Evolutionary conservation across 371 early-diverging fungal genomes (phyloP).

Genomic region (Amoeboradix gromovi): DNA sequence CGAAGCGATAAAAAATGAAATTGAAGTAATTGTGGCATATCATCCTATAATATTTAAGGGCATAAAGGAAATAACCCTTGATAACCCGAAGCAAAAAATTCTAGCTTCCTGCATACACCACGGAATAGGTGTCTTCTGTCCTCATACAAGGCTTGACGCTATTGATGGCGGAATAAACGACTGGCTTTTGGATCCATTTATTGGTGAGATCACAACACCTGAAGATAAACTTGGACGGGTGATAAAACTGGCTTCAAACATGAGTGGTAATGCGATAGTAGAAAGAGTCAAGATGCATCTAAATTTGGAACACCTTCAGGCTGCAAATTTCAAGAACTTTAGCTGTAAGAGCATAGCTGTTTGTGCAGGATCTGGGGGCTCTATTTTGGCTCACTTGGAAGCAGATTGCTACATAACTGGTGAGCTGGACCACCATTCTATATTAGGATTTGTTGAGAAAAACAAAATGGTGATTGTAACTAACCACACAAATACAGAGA

Average conservation of each 20-base stretch:
- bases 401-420: constrained; percentile 10
- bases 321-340: constrained; percentile 2
- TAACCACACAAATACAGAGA: constrained; percentile 14
- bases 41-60: constrained; percentile 14
- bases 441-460: constrained; percentile 6
- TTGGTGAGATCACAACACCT: constrained; percentile 1
- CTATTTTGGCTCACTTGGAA: neutral
- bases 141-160: constrained; percentile 12
- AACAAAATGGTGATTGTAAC: constrained; percentile 8
- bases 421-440: constrained; percentile 12
- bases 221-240: neutral
- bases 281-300: neutral
- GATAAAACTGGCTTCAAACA: neutral
- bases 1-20: constrained; percentile 7
- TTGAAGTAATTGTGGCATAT: constrained; percentile 9
- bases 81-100: neutral
- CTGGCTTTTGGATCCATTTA: neutral
- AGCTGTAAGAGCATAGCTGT: constrained; percentile 1
- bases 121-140: constrained; percentile 10
- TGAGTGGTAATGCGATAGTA: neutral
- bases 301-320: neutral
- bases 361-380: constrained; percentile 3
- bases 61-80: constrained; percentile 10
- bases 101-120: neutral
- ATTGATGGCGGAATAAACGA: constrained; percentile 2